A percentile compares a stretch with the other conserved stretches of the same genome.
phyloP scores from a whole-genome alignment of 768 basidiomycete genomes.

The Tulasnella sp. region DNA sequence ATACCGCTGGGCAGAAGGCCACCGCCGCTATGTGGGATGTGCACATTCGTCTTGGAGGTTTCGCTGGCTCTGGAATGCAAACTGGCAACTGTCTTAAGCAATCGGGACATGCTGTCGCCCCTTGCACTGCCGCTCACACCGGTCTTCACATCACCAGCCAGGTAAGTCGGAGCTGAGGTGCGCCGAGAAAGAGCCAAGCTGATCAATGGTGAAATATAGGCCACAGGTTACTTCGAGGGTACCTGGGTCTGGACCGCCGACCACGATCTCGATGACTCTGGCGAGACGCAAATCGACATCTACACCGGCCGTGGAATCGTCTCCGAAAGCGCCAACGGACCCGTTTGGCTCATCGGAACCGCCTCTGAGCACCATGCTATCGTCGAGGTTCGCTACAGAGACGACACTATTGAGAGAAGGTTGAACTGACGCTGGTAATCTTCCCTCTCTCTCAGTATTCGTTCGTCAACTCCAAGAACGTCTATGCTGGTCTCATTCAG shows the following conservation, averaged over 20 bases:
- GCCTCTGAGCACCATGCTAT: conserved; percentile 45
- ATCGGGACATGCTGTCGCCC: conserved; percentile 30
- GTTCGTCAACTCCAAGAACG: conserved; percentile 57
- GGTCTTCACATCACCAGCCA: conserved; percentile 52
- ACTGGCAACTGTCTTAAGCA: conserved; percentile 41
- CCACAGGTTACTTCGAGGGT: conserved; percentile 20
- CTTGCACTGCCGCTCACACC: conserved; percentile 64
- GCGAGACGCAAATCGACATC: conserved; percentile 48
- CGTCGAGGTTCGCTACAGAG: not conserved
- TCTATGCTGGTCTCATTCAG: conserved; percentile 69
- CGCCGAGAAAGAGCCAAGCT: not conserved
- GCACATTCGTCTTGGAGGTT: conserved; percentile 44
- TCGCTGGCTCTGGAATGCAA: conserved; percentile 36
- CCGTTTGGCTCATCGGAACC: conserved; percentile 80
- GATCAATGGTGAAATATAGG: not conserved
- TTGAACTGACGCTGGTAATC: not conserved
- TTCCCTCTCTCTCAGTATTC: conserved; percentile 59
- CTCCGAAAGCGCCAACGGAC: conserved; percentile 62
- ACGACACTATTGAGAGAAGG: not conserved
- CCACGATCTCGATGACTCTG: conserved; percentile 63
- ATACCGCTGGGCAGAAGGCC: conserved; percentile 50
- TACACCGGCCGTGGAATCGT: conserved; percentile 68
- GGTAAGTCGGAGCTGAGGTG: conserved; percentile 38
- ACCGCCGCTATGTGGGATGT: conserved; percentile 59
- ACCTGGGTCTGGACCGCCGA: conserved; percentile 73